Conservation (phyloP, 1,139 yeast genomes). For the Zhuliangozyma parablackwelliae region DNA sequence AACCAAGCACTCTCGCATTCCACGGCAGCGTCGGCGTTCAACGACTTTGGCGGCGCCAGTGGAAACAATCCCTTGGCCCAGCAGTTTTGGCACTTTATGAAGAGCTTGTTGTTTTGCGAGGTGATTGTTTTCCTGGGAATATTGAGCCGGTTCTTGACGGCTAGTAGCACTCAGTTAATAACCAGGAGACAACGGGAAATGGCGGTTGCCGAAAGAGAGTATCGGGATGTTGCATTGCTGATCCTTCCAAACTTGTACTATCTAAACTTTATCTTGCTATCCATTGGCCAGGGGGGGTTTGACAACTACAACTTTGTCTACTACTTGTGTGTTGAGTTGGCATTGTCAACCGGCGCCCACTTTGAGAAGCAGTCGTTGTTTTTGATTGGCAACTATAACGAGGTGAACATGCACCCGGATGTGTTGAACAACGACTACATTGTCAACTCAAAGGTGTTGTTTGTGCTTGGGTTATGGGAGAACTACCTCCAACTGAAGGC, state of each 20-base stretch:
- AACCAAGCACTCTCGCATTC: slow-evolving; percentile 21
- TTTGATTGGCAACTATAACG: slow-evolving; percentile 38
- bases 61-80: slow-evolving; percentile 13
- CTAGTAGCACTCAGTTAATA: slow-evolving; percentile 3
- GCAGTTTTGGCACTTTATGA: slow-evolving; percentile 36
- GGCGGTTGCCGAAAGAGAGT: slow-evolving; percentile 15
- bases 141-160: slow-evolving; percentile 32
- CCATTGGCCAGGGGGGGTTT: slow-evolving; percentile 69
- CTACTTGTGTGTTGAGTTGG: slow-evolving; percentile 45
- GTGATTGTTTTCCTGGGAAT: slow-evolving; percentile 56
- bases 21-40: slow-evolving; percentile 21
- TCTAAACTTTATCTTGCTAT: slow-evolving; percentile 50
- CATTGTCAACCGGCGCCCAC: slow-evolving; percentile 15
- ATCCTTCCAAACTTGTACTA: slow-evolving; percentile 47
- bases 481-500: slow-evolving; percentile 39
- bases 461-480: slow-evolving; percentile 58
- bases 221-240: slow-evolving; percentile 29
- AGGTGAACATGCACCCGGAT: slow-evolving; percentile 33
- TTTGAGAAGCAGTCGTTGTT: slow-evolving; percentile 37
- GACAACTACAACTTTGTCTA: slow-evolving; percentile 66
- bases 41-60: slow-evolving; percentile 13
- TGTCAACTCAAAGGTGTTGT: slow-evolving; percentile 49
- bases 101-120: slow-evolving; percentile 46
- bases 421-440: slow-evolving; percentile 29
- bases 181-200: slow-evolving; percentile 3